These are phyloP conservation scores for Cercospora nicotianae DNA, from an alignment of 2,329 filamentous ascomycete species.

Conservation along the genomic window DNA sequence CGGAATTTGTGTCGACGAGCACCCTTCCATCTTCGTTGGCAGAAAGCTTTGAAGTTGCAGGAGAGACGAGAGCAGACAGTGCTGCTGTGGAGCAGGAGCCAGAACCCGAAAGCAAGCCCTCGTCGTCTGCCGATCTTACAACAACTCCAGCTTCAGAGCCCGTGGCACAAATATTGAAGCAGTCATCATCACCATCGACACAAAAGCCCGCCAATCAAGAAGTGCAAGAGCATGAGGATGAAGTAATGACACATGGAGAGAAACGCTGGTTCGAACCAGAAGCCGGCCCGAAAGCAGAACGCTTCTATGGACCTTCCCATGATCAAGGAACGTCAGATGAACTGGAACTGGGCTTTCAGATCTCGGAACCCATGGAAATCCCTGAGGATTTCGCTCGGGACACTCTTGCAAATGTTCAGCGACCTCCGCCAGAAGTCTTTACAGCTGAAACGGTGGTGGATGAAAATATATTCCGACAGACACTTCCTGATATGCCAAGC, in stretches of 20 bases:
- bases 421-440: constrained; percentile 1
- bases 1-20: not conserved
- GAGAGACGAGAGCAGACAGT: not conserved
- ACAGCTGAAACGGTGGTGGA: constrained; percentile 1
- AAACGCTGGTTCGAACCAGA: not conserved
- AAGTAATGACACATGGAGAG: not conserved
- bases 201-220: not conserved
- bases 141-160: not conserved
- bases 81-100: not conserved
- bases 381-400: not conserved
- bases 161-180: not conserved
- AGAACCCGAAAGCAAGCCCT: not conserved
- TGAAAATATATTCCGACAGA: not conserved
- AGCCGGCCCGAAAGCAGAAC: not conserved
- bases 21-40: not conserved
- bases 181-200: not conserved
- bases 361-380: not conserved
- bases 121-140: not conserved
- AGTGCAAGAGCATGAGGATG: not conserved
- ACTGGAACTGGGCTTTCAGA: not conserved
- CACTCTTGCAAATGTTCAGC: not conserved
- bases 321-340: not conserved
- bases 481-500: not conserved
- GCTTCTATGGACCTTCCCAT: not conserved
- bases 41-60: not conserved